Base-by-base conservation (phyloP, 495 filamentous ascomycete genomes). In the Viridothelium virens region DNA sequence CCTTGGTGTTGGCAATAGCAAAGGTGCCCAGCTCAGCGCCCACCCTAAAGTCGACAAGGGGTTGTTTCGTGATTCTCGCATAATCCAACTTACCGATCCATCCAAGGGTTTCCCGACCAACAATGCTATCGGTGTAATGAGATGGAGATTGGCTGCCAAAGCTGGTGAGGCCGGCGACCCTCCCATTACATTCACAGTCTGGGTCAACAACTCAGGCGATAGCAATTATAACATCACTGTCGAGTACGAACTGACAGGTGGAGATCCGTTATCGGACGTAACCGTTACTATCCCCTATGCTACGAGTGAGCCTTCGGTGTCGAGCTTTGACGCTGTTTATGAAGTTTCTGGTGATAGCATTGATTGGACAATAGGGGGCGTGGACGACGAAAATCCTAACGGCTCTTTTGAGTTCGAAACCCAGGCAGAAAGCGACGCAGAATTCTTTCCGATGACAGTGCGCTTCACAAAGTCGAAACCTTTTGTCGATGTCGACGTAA, bases 391-490 rank as follows among this genome's bases (percentile, higher is more conserved):
- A 33, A 95, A 95, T 73, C 74, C 86, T 1, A 90, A 83, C 34
- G 93, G 93, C 25, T 86, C 87, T 38, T 97, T 97, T 71, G 93
- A 97, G 74, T 96, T 97, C 67, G 93, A 97, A 77, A 89, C 91
- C 16, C 86, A 89, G 71, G 91, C 90, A 38, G 85, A 86, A 61
- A 85, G 86, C 64, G 93, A 96, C 75, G 85, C 87, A 64, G 91
- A 95, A 67, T 97, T 97, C 79, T 97, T 97, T 86, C 93, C 93
- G 1, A 97, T 97, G 92, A 86, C 83, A 59, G 89, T 97, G 38
- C 85, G 85, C 37, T 97, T 97, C 79, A 86, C 88, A 41, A 96
- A 96, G 80, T 83, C 86, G 48, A 85, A 81, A 63, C 93, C 93
- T 33, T 92, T 93, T 74, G 85, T 96, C 39, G 90, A 94, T 72